phyloP scores from a whole-genome alignment of 495 filamentous ascomycete genomes.

The Rusavskia elegans region DNA sequence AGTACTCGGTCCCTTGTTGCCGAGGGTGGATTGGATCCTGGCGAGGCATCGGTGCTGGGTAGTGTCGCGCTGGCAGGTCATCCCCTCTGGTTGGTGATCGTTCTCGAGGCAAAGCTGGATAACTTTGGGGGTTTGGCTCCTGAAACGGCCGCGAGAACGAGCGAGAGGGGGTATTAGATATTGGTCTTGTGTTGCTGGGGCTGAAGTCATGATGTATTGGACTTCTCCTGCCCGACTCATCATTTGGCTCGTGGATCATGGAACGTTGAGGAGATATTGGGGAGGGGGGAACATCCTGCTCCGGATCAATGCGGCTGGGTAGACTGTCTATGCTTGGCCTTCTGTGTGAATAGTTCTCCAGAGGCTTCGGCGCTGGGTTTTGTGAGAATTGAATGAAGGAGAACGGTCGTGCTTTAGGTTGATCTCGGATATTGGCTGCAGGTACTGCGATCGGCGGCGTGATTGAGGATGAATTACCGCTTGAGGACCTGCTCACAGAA shows the following conservation, averaged over 20 bases:
- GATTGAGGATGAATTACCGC: neutral
- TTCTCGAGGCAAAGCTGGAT: conserved; percentile 11
- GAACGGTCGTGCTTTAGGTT: neutral
- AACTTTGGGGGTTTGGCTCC: conserved; percentile 12
- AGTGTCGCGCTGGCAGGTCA: conserved; percentile 13
- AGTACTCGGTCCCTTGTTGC: conserved; percentile 21
- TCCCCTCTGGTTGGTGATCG: conserved; percentile 12
- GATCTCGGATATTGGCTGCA: neutral
- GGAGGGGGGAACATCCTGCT: conserved; percentile 8
- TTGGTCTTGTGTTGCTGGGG: neutral
- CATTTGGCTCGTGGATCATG: conserved; percentile 6
- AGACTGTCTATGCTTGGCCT: conserved; percentile 10
- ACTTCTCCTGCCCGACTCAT: conserved; percentile 12
- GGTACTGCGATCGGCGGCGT: neutral
- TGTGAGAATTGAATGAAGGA: neutral
- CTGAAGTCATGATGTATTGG: conserved; percentile 15
- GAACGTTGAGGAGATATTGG: conserved; percentile 11
- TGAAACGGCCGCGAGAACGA: conserved; percentile 14
- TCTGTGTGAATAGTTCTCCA: conserved; percentile 3
- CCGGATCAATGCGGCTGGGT: neutral
- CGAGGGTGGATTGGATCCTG: conserved; percentile 18
- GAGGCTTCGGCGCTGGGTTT: neutral
- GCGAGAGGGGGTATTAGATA: conserved; percentile 8
- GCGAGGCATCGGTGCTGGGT: conserved; percentile 15
- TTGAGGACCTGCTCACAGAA: neutral